Percentiles rank a stretch among this genome's conserved stretches.
phyloP scores from a whole-genome alignment of 345 rosid species.

The Salix koriyanagi region DNA sequence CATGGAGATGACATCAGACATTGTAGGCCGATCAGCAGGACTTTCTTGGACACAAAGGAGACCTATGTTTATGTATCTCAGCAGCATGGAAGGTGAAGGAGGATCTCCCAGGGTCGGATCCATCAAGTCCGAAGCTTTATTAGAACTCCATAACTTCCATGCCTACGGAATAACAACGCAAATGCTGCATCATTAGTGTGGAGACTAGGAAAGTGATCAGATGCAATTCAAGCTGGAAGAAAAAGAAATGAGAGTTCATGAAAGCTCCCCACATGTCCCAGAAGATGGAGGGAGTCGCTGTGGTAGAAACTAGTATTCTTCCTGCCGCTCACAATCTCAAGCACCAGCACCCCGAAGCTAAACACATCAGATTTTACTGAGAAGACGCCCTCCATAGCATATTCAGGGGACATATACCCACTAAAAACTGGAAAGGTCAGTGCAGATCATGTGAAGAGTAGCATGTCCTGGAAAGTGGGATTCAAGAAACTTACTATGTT shows the following conservation, averaged over 20 bases:
- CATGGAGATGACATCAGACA: constrained; percentile 2
- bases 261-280: neutral
- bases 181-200: neutral
- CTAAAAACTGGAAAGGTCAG: neutral
- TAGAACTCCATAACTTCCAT: neutral
- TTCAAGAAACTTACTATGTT: neutral
- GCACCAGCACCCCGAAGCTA: neutral
- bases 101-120: neutral
- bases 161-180: neutral
- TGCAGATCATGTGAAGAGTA: neutral
- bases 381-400: neutral
- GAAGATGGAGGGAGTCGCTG: neutral
- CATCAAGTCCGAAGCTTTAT: neutral
- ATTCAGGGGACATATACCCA: neutral
- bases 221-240: neutral
- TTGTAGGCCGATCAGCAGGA: constrained; percentile 5
- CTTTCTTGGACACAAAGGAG: constrained; percentile 1
- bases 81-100: neutral
- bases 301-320: neutral
- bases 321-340: neutral
- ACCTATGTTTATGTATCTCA: neutral
- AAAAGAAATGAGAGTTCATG: neutral
- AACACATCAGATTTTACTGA: neutral
- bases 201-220: neutral
- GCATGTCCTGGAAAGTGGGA: neutral